These are phyloP conservation scores for Solanum phureja DNA, from an alignment of 257 asterid species.

Conservation along the genomic window DNA sequence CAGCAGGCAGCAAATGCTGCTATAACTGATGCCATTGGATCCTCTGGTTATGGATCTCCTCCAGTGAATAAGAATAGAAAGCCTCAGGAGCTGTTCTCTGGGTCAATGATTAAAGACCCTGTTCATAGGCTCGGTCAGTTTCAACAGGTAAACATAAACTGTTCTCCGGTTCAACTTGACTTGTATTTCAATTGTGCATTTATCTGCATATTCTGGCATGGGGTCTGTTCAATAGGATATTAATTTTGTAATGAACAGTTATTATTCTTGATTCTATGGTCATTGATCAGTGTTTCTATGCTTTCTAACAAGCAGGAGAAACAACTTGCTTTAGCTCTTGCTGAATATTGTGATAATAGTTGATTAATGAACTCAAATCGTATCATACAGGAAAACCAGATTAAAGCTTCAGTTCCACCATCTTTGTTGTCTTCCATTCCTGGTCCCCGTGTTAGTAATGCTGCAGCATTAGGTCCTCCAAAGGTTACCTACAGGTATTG, in stretches of 20 bases:
- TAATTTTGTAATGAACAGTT: background rate
- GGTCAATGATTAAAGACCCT: constrained; percentile 3
- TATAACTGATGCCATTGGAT: constrained; percentile 16
- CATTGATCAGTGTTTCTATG: background rate
- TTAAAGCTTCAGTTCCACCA: constrained; percentile 6
- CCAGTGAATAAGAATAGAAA: constrained; percentile 14
- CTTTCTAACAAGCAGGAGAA: background rate
- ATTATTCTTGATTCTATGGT: background rate
- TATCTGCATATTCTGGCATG: background rate
- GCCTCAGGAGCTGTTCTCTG: constrained; percentile 10
- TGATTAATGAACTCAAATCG: background rate
- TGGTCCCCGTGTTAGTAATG: constrained; percentile 7
- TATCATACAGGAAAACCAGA: constrained; percentile 2
- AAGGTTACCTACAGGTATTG: constrained; percentile 19
- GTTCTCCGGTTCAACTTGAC: background rate
- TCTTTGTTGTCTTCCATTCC: constrained; percentile 1
- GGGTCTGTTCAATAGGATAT: background rate
- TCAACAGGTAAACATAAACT: constrained; percentile 13
- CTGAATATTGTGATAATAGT: background rate
- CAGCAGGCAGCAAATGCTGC: constrained; percentile 21
- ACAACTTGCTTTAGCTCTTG: background rate
- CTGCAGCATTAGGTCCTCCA: constrained; percentile 12
- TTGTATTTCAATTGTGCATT: background rate
- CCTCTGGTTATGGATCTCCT: constrained; percentile 20
- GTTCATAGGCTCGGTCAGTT: constrained; percentile 3